Evolutionary conservation across 2,329 filamentous ascomycete genomes (phyloP), one percentile per base, ranked within the genome.

Genomic region (Monilinia fructigena): DNA sequence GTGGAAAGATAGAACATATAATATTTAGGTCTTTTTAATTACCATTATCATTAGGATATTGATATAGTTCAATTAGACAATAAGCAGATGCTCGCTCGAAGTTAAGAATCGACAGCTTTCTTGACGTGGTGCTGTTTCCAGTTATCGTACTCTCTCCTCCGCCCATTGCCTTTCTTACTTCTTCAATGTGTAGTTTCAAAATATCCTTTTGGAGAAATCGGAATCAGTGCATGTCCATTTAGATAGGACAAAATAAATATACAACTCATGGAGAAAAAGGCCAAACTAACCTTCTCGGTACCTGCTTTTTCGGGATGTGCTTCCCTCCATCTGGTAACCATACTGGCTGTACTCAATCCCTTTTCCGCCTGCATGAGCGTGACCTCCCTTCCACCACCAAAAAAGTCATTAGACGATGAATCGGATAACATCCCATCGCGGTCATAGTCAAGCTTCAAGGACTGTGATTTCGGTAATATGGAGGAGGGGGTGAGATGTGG

Each of bases 281-380:
- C 79, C 40, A 8, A 35, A 23, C 56, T 48, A n/a, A 48, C 56
- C 56, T 75, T 69, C 7, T 79, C 78, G 1, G 75, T 78, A 6
- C 75, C 77, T 14, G 71, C 71, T 16, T 73, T 61, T 8, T 78
- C 75, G 7, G 76, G 76, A 71, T 81, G 71, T 7, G 76, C 77
- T 38, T 69, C 72, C 77, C 74, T 59, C 78, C 74, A 80, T 75
- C 80, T 73, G 18, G 76, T 78, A 28, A 81, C 76, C 63, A 76
- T 73, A 68, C 78, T 80, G 3, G 73, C 72, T 1, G 79, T 81
- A 1, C 68, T 72, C 35, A 78, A 52, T 10, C 69, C 63, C 58
- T 70, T 69, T 59, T 75, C 73, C 3, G 67, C 62, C 48, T 72
- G 65, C 56, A 74, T 70, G 2, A 73, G 48, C n/a, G 47, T 66